Base-by-base conservation (phyloP, 2,329 filamentous ascomycete species). In the Pyrenophora tritici-repentis region DNA sequence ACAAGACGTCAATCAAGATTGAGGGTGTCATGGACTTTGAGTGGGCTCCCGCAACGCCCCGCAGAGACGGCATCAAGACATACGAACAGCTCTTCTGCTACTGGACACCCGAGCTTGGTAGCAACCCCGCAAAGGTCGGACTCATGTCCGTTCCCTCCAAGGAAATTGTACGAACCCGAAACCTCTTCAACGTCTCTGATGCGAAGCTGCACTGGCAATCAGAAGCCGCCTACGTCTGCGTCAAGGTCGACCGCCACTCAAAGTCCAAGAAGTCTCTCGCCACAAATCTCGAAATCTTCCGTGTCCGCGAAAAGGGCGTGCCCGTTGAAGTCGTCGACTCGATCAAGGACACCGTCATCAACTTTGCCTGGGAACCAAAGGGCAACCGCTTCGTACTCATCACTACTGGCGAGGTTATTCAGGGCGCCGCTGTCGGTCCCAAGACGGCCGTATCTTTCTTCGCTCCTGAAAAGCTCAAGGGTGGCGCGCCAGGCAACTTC, bases 141-240 rank as follows among this genome's bases (percentile, higher is more conserved):
- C 80, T 99, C 67, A 97, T 99, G 93, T 92, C 87, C 78, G 85
- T 99, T 61, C 94, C 94, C 6, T 92, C 90, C 53, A 97, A 97
- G 80, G 87, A 97, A 77, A 84, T 97, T 62, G 87, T 99, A 58
- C 88, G 94, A 68, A 95, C 93, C 4, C 84, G 96, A 71, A 99
- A 99, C 73, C 85, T 99, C 38, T 97, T 99, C 85, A 97, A 94
- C 73, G 94, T 99, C 51, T 91, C 90, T 38, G 94, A 99, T 74
- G 94, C 90, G 51, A 99, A 97, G 81, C 85, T 99, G 14, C 94
- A 99, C 82, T 99, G 94, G 94, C 94, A 99, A 78, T 96, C 91
- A 3, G 91, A 97, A 58, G 90, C 87, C 49, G 84, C 88, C 55
- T 99, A 97, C 73, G 86, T 99, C 54, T 97, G 94, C 72, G 93